Evolutionary conservation across 2,329 filamentous ascomycete genomes (phyloP).

Genomic region (Pezicula carpinea): DNA sequence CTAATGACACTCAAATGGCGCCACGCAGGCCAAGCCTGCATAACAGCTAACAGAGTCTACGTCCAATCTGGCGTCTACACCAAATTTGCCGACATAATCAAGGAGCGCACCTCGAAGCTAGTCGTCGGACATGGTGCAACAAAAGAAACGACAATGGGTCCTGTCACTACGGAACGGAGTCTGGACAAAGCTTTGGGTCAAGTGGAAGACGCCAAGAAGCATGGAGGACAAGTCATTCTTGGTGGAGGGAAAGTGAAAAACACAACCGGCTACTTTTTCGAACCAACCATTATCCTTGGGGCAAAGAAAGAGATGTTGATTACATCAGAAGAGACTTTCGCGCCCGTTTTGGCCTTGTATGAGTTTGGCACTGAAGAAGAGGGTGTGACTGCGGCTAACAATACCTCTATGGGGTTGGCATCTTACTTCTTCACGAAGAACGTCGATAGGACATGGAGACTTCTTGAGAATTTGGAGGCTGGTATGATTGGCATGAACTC

Average conservation of each 20-base stretch:
- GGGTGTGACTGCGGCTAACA: conserved; percentile 53
- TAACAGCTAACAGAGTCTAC: conserved; percentile 61
- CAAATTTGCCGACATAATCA: conserved; percentile 50
- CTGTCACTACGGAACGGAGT: conserved; percentile 50
- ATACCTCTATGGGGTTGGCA: conserved; percentile 58
- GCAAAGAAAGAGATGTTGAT: conserved; percentile 55
- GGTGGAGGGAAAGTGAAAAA: conserved; percentile 51
- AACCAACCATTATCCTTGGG: conserved; percentile 60
- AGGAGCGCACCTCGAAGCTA: conserved; percentile 46
- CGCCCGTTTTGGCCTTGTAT: conserved; percentile 59
- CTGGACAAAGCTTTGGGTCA: conserved; percentile 54
- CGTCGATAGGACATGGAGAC: conserved; percentile 58
- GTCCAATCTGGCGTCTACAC: conserved; percentile 60
- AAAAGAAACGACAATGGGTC: conserved; percentile 54
- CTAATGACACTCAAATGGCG: conserved; percentile 48
- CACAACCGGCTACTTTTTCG: conserved; percentile 61
- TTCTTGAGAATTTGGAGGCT: conserved; percentile 63
- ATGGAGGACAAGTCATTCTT: conserved; percentile 59
- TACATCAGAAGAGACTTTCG: conserved; percentile 59
- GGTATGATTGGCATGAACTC: conserved; percentile 67
- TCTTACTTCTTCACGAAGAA: conserved; percentile 67
- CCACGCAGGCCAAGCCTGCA: conserved; percentile 60
- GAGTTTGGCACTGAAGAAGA: conserved; percentile 64
- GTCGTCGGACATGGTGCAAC: conserved; percentile 58
- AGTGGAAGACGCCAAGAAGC: conserved; percentile 58